Conservation (phyloP, 768 basidiomycete species). For the Leccinum longicurvipes region DNA sequence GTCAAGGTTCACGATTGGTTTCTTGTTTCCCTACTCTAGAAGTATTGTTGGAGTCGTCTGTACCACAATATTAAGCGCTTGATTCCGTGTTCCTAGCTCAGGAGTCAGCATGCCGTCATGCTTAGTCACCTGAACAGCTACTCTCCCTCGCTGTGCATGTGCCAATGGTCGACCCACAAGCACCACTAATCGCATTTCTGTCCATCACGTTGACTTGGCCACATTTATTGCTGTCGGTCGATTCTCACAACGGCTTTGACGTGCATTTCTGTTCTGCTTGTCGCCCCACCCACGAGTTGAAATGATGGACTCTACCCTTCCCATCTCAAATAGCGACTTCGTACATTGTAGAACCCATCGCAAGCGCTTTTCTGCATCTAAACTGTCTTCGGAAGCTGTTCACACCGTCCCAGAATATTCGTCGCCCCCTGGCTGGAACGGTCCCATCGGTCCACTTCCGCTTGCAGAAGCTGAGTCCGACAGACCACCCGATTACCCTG, state of each 20-base stretch:
- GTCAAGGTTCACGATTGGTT: neutral
- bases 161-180: neutral
- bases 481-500: conserved; percentile 71
- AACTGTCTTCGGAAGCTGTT: conserved; percentile 65
- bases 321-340: conserved; percentile 8
- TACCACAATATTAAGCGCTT: neutral
- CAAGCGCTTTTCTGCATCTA: conserved; percentile 54
- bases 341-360: conserved; percentile 41
- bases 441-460: conserved; percentile 11
- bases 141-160: neutral
- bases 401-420: conserved; percentile 65
- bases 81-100: neutral
- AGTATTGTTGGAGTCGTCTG: neutral
- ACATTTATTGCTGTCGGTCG: conserved; percentile 1
- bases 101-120: too few species aligned
- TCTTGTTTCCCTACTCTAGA: neutral
- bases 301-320: conserved; percentile 19
- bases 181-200: neutral
- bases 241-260: conserved; percentile 14
- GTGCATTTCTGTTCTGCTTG: conserved; percentile 1
- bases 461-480: conserved; percentile 43
- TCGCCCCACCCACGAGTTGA: neutral
- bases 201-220: conserved; percentile 8
- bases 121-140: conserved; percentile 20
- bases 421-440: conserved; percentile 32